These are phyloP conservation scores for Lactifluus hygrophoroides DNA, from an alignment of 768 basidiomycete species.

Conservation along the genomic window DNA sequence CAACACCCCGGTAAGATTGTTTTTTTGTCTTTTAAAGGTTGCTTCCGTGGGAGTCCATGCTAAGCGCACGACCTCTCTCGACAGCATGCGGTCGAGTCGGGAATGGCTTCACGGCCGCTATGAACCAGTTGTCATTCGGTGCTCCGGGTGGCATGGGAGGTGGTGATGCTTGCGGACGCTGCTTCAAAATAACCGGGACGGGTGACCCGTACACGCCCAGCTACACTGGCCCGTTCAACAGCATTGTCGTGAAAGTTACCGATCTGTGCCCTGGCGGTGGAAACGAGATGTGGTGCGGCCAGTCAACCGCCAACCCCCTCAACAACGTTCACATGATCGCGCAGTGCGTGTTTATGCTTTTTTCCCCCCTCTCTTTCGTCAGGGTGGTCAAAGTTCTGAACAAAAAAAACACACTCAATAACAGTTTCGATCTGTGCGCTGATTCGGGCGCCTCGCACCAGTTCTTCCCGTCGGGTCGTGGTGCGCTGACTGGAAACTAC, in stretches of 20 bases:
- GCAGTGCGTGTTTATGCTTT: slow-evolving; percentile 48
- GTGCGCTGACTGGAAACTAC: slow-evolving; percentile 45
- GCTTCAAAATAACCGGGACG: slow-evolving; percentile 44
- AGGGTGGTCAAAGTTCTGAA: too few species aligned
- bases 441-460: slow-evolving; percentile 43
- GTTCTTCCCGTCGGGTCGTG: slow-evolving; percentile 51
- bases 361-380: too few species aligned
- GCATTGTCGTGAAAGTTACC: slow-evolving; percentile 45
- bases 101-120: slow-evolving; percentile 45
- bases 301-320: slow-evolving; percentile 38
- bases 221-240: slow-evolving; percentile 42
- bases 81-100: slow-evolving; percentile 46
- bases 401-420: background rate
- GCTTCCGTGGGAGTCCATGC: background rate
- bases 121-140: slow-evolving; percentile 51
- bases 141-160: slow-evolving; percentile 40
- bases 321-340: slow-evolving; percentile 29
- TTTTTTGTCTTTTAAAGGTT: background rate
- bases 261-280: slow-evolving; percentile 39
- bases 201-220: slow-evolving; percentile 44
- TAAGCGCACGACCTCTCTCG: background rate
- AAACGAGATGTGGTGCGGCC: slow-evolving; percentile 49
- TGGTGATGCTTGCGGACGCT: slow-evolving; percentile 55
- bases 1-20: slow-evolving; percentile 36
- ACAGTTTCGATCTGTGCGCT: slow-evolving; percentile 52